Conservation (phyloP, 371 early-diverging fungal species). For the Cokeromyces recurvatus region DNA sequence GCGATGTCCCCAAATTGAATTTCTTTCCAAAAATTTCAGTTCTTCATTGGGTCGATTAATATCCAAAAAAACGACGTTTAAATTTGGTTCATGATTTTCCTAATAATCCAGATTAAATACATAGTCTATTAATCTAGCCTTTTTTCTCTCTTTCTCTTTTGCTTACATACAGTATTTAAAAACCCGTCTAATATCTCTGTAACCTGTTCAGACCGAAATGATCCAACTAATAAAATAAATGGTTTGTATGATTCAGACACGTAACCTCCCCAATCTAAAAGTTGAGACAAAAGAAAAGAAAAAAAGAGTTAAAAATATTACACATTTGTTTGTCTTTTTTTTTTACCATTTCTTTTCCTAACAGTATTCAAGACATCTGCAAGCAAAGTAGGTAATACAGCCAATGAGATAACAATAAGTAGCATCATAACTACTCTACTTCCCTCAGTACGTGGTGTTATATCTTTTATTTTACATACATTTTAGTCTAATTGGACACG, state of each 20-base stretch:
- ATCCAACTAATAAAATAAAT: constrained; percentile 62
- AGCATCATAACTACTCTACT: constrained; percentile 66
- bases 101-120: constrained; percentile 2
- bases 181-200: constrained; percentile 59
- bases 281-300: too few species aligned
- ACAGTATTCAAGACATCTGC: constrained; percentile 54
- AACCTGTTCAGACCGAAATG: constrained; percentile 49
- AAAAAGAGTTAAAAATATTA: too few species aligned
- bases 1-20: constrained; percentile 41
- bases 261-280: constrained; percentile 39
- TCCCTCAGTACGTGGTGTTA: constrained; percentile 57
- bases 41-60: constrained; percentile 46
- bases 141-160: too few species aligned
- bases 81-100: constrained; percentile 37
- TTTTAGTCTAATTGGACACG: too few species aligned
- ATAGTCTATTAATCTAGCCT: too few species aligned
- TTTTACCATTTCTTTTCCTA: constrained; percentile 38
- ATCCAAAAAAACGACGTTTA: constrained; percentile 55
- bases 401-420: constrained; percentile 63
- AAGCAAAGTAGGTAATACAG: constrained; percentile 58
- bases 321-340: background rate
- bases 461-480: constrained; percentile 57
- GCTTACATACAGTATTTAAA: constrained; percentile 48
- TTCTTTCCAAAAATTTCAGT: constrained; percentile 42
- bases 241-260: constrained; percentile 43